Conservation (phyloP, 139 green algal genomes). For the Zygnema cylindricum region DNA sequence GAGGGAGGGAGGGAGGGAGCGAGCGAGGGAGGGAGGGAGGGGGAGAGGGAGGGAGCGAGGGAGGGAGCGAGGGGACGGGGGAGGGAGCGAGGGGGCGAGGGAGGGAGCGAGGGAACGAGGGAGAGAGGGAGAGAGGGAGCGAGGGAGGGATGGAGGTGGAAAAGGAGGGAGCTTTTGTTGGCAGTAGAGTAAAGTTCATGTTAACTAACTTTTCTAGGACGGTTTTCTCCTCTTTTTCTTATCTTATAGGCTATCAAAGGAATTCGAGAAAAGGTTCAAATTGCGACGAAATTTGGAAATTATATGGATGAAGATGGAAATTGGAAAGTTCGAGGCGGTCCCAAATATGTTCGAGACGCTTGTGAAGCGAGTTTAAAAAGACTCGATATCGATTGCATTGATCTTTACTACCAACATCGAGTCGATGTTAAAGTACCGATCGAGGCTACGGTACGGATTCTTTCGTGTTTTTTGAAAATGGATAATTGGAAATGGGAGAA, state of each 20-base stretch:
- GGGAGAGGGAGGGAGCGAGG: neutral
- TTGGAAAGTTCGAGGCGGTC: neutral
- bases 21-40: neutral
- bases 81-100: too few species aligned
- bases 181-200: too few species aligned
- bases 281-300: conserved; percentile 52
- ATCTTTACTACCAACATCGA: conserved; percentile 60
- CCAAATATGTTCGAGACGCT: conserved; percentile 29
- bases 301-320: neutral
- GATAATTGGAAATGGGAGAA: neutral
- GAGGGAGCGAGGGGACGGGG: too few species aligned
- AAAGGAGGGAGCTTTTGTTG: too few species aligned
- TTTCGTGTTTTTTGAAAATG: too few species aligned
- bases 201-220: too few species aligned
- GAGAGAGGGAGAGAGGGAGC: too few species aligned
- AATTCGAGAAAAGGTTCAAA: conserved; percentile 49
- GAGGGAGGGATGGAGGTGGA: too few species aligned
- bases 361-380: conserved; percentile 30
- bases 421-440: conserved; percentile 72
- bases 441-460: conserved; percentile 69
- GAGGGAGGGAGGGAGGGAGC: neutral
- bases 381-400: conserved; percentile 45
- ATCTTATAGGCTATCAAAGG: conserved; percentile 45
- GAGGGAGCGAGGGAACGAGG: too few species aligned
- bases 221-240: too few species aligned